Evolutionary conservation across 352 stramenopile genomes (phyloP).

Genomic region (Globisporangium barbulae): DNA sequence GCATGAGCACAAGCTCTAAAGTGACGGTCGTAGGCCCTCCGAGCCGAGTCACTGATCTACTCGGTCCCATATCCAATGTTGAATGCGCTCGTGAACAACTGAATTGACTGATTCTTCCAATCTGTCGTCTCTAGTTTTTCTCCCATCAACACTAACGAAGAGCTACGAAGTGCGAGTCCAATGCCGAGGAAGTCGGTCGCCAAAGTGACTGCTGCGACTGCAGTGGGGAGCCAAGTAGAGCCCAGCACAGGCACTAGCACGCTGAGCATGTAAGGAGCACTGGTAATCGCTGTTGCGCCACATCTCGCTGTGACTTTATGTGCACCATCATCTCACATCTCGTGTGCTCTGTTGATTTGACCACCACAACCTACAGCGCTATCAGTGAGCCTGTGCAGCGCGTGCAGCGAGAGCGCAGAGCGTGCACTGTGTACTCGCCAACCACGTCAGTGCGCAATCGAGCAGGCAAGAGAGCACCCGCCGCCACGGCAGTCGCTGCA

Average conservation of each 20-base stretch:
- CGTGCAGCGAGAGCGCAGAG: constrained; percentile 16
- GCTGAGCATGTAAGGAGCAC: background rate
- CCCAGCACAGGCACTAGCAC: background rate
- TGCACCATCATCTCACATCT: background rate
- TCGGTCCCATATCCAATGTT: background rate
- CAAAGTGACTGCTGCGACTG: background rate
- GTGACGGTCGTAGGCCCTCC: background rate
- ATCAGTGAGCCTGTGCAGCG: background rate
- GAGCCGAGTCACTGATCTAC: background rate
- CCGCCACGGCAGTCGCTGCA: background rate
- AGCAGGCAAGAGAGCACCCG: background rate
- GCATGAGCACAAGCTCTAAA: no score
- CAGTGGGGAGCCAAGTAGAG: background rate
- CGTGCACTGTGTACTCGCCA: constrained; percentile 21
- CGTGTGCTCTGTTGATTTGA: background rate
- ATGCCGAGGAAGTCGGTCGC: background rate
- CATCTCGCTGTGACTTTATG: background rate
- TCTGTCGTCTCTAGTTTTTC: background rate
- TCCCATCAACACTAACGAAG: background rate
- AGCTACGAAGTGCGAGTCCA: background rate
- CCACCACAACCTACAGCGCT: background rate
- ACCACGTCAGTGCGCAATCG: constrained; percentile 1
- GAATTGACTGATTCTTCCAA: background rate
- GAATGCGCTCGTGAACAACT: background rate
- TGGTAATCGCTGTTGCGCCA: background rate